These are phyloP conservation scores for Hyparrhenia diplandra DNA, from an alignment of 176 grass and related monocot species.

Conservation along the genomic window DNA sequence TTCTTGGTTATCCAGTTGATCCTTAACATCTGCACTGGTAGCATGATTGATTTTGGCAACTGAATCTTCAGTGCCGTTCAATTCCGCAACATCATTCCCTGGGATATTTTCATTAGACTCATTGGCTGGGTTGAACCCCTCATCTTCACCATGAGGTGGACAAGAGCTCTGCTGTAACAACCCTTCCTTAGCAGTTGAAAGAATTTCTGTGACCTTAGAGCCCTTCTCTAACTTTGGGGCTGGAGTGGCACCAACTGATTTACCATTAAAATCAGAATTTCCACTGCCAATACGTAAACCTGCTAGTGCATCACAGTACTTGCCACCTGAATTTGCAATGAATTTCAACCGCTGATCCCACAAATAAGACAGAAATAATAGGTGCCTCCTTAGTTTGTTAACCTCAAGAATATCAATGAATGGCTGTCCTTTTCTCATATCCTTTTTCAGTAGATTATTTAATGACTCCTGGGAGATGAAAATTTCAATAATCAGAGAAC, in stretches of 20 bases:
- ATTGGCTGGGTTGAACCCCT: constrained; percentile 15
- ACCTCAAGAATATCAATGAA: constrained; percentile 93
- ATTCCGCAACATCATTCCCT: constrained; percentile 11
- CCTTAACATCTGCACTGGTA: constrained; percentile 39
- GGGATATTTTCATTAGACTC: constrained; percentile 31
- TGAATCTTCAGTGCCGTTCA: constrained; percentile 22
- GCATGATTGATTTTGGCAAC: constrained; percentile 32
- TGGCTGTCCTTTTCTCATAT: constrained; percentile 50
- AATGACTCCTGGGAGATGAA: constrained; percentile 68
- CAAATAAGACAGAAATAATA: constrained; percentile 82
- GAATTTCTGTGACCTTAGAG: constrained; percentile 28
- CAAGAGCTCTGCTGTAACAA: constrained; percentile 5
- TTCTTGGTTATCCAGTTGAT: constrained; percentile 45
- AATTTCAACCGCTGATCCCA: constrained; percentile 84
- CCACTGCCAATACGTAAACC: constrained; percentile 45
- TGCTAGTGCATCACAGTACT: constrained; percentile 35
- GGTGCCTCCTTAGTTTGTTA: constrained; percentile 72
- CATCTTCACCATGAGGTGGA: constrained; percentile 23
- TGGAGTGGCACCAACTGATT: constrained; percentile 22
- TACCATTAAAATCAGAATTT: constrained; percentile 38
- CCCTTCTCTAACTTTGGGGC: constrained; percentile 38
- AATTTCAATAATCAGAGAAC: constrained; percentile 32
- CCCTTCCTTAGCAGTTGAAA: constrained; percentile 32
- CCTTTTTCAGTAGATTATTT: constrained; percentile 60
- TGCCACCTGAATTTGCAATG: constrained; percentile 58